Evolutionary conservation across 805 yeast genomes (phyloP).

Genomic region (Schwanniomyces sp.): DNA sequence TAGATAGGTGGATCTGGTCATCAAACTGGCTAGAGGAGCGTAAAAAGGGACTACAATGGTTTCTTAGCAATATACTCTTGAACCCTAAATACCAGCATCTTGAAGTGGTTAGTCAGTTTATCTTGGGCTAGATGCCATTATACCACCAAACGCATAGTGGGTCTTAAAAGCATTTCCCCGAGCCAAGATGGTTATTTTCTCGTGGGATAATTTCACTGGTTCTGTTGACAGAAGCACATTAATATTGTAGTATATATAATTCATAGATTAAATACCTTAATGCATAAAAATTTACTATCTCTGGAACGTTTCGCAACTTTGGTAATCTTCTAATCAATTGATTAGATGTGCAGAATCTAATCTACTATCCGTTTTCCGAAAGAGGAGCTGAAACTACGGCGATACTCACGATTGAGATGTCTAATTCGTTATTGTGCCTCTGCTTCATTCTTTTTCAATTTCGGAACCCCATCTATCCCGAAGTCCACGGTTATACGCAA

Average conservation of each 20-base stretch:
- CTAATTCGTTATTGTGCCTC: too few relatives aligned
- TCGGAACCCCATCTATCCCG: too few relatives aligned
- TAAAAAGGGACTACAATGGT: conserved; percentile 59
- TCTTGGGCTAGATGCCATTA: conserved; percentile 12
- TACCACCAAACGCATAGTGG: not conserved
- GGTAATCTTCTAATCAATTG: too few relatives aligned
- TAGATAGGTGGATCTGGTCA: conserved; percentile 37
- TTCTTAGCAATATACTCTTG: conserved; percentile 53
- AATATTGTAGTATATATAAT: not conserved
- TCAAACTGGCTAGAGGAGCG: conserved; percentile 52
- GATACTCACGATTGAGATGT: too few relatives aligned
- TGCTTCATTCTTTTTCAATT: too few relatives aligned
- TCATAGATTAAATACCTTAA: not conserved
- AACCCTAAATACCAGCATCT: conserved; percentile 46
- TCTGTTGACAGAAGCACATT: not conserved
- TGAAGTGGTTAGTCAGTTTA: conserved; percentile 40
- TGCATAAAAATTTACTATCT: not conserved
- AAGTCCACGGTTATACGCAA: too few relatives aligned
- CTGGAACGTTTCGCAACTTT: too few relatives aligned
- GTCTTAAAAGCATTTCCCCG: not conserved
- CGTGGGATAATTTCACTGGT: not conserved
- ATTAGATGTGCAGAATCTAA: too few relatives aligned
- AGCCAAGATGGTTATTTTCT: not conserved
- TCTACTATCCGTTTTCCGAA: too few relatives aligned
- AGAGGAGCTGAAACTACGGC: too few relatives aligned